These are phyloP conservation scores for Lasiosphaeria miniovina DNA, from an alignment of 495 filamentous ascomycete species.

Conservation along the genomic window DNA sequence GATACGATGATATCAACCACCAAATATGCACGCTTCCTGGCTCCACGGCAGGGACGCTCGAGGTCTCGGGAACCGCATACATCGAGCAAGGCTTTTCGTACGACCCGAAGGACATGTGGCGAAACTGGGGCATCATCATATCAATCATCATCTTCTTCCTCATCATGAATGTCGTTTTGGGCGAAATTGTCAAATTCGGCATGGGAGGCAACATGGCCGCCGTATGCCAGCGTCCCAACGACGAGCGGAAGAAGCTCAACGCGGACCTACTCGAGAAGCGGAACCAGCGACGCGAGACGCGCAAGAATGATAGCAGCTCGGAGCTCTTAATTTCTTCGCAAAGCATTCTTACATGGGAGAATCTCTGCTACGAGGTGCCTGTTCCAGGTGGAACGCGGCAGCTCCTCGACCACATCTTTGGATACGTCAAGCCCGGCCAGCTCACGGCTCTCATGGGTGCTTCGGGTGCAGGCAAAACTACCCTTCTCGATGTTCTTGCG, in stretches of 20 bases:
- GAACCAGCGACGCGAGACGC: slow-evolving; percentile 51
- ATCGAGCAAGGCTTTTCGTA: slow-evolving; percentile 63
- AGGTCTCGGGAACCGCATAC: slow-evolving; percentile 60
- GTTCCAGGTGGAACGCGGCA: slow-evolving; percentile 64
- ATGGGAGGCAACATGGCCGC: slow-evolving; percentile 76
- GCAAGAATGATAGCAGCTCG: slow-evolving; percentile 44
- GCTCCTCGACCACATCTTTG: slow-evolving; percentile 68
- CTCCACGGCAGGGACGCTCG: slow-evolving; percentile 56
- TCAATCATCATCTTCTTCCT: slow-evolving; percentile 68
- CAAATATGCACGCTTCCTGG: slow-evolving; percentile 75
- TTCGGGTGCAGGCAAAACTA: slow-evolving; percentile 86
- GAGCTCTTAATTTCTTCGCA: slow-evolving; percentile 65
- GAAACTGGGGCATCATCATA: slow-evolving; percentile 73
- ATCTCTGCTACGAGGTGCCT: slow-evolving; percentile 76
- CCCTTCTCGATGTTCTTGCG: slow-evolving; percentile 74
- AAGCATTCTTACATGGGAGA: slow-evolving; percentile 73
- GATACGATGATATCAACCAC: slow-evolving; percentile 62
- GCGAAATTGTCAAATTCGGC: slow-evolving; percentile 72
- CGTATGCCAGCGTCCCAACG: slow-evolving; percentile 68
- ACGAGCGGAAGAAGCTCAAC: slow-evolving; percentile 68
- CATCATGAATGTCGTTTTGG: slow-evolving; percentile 63
- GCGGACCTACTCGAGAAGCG: slow-evolving; percentile 57
- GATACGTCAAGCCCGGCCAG: slow-evolving; percentile 75
- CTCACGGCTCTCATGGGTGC: slow-evolving; percentile 83
- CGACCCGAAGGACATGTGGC: slow-evolving; percentile 59